A percentile compares a stretch with the other conserved stretches of the same genome.
These are phyloP conservation scores for Boletus subcaerulescens DNA, from an alignment of 768 basidiomycete genomes.

Conservation along the genomic window DNA sequence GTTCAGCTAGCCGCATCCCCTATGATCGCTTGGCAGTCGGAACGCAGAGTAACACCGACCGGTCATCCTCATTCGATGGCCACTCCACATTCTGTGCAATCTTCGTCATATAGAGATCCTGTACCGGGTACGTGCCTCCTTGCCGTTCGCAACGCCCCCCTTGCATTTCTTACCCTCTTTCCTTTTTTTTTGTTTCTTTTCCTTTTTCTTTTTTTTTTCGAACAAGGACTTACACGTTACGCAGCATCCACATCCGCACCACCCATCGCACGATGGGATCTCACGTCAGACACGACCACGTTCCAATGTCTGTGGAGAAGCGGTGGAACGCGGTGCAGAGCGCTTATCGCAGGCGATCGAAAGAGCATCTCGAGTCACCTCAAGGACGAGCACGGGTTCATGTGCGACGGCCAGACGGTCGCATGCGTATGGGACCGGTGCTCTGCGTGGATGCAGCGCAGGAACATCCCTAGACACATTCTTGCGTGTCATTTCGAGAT, in stretches of 20 bases:
- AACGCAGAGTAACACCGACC: not conserved
- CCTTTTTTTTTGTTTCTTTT: not conserved
- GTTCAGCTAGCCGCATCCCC: not conserved
- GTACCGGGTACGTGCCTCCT: slow-evolving; percentile 14
- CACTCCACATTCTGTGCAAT: not conserved
- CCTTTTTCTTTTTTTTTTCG: not conserved
- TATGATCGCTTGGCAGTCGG: not conserved
- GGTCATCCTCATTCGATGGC: not conserved
- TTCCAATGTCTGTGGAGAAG: slow-evolving; percentile 23
- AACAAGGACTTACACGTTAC: slow-evolving; percentile 3
- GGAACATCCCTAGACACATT: slow-evolving; percentile 27
- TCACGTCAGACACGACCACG: not conserved
- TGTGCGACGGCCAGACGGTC: slow-evolving; percentile 12
- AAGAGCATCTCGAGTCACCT: slow-evolving; percentile 21
- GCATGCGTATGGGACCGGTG: slow-evolving; percentile 21
- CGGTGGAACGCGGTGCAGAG: slow-evolving; percentile 9
- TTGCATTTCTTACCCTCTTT: too few species aligned
- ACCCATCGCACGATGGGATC: slow-evolving; percentile 10
- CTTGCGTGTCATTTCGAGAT: slow-evolving; percentile 23
- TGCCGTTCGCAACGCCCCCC: not conserved
- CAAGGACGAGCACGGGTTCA: slow-evolving; percentile 18
- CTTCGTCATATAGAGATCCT: not conserved
- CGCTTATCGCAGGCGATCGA: slow-evolving; percentile 16
- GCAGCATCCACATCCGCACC: slow-evolving; percentile 9
- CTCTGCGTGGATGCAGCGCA: slow-evolving; percentile 15